These are phyloP conservation scores for Butyriboletus pseudospeciosus DNA, from an alignment of 1,284 basidiomycete species.

Conservation along the genomic window DNA sequence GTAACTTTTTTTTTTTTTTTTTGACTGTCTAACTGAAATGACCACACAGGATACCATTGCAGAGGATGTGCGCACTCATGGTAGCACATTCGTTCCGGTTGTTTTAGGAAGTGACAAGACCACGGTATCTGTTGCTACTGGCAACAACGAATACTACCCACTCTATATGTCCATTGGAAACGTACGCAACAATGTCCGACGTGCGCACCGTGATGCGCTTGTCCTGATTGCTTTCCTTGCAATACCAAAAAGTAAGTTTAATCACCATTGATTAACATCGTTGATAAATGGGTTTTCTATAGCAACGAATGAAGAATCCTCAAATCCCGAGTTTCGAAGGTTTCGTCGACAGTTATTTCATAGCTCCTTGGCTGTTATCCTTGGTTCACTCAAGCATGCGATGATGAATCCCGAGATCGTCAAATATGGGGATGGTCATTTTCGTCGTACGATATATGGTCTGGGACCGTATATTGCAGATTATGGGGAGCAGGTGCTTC, in stretches of 20 bases:
- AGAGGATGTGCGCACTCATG: slow-evolving; percentile 21
- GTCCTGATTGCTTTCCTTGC: slow-evolving; percentile 24
- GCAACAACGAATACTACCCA: slow-evolving; percentile 34
- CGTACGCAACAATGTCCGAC: slow-evolving; percentile 29
- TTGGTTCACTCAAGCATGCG: neutral
- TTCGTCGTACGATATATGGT: neutral
- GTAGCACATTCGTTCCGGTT: slow-evolving; percentile 31
- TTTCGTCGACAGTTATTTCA: neutral
- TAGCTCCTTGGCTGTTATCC: neutral
- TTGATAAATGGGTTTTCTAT: neutral
- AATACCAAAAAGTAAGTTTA: slow-evolving; percentile 31
- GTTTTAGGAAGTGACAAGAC: slow-evolving; percentile 38
- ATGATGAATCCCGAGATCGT: neutral
- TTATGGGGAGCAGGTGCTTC: neutral
- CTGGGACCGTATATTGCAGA: neutral
- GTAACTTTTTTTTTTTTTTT: slow-evolving; percentile 11
- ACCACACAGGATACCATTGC: slow-evolving; percentile 12
- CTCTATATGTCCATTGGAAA: slow-evolving; percentile 31
- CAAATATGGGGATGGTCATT: neutral
- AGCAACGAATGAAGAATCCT: neutral
- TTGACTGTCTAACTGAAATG: neutral
- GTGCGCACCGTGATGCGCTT: slow-evolving; percentile 26
- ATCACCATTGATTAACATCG: neutral
- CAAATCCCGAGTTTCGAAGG: neutral
- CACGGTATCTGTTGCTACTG: slow-evolving; percentile 34